Evolutionary conservation across 225 moss, liverwort and hornwort genomes (phyloP).

Genomic region (Rhytidiadelphus loreus): DNA sequence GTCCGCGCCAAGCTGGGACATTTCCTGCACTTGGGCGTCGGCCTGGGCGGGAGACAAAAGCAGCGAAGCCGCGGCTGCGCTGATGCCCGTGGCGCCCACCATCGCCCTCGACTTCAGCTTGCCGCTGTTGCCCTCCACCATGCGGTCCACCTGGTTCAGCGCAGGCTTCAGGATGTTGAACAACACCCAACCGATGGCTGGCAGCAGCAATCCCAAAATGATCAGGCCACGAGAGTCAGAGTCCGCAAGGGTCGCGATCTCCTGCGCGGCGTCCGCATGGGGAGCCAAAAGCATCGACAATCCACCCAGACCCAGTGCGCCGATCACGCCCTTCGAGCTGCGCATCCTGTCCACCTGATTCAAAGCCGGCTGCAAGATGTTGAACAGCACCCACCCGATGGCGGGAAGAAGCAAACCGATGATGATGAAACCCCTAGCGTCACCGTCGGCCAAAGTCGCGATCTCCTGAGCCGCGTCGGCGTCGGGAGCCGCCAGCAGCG

Average conservation of each 20-base stretch:
- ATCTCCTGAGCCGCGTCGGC: conserved; percentile 73
- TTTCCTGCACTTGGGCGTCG: conserved; percentile 67
- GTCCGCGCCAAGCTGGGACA: conserved; percentile 57
- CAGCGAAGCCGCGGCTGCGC: conserved; percentile 56
- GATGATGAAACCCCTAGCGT: conserved; percentile 34
- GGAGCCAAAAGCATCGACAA: conserved; percentile 27
- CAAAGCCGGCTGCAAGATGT: conserved; percentile 49
- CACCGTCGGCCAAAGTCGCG: conserved; percentile 24
- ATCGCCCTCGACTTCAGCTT: conserved; percentile 29
- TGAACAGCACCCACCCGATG: conserved; percentile 55
- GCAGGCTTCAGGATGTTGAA: conserved; percentile 87
- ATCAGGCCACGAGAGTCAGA: conserved; percentile 54
- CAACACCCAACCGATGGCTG: conserved; percentile 84
- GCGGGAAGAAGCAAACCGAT: conserved; percentile 39
- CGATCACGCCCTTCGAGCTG: conserved; percentile 19
- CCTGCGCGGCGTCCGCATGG: conserved; percentile 60
- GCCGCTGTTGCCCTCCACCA: conserved; percentile 13
- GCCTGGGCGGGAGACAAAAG: conserved; percentile 45
- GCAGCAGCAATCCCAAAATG: conserved; percentile 39
- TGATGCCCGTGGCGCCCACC: conserved; percentile 58
- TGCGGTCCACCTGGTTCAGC: conserved; percentile 71
- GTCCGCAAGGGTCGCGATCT: conserved; percentile 55
- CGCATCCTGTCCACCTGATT: conserved; percentile 44
- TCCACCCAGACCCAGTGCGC: conserved; percentile 39
- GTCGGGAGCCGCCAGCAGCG: conserved; percentile 36